Percentiles rank a stretch among this genome's conserved stretches.
These are phyloP conservation scores for Beauveria medogensis DNA, from an alignment of 2,329 filamentous ascomycete genomes.

Conservation along the genomic window DNA sequence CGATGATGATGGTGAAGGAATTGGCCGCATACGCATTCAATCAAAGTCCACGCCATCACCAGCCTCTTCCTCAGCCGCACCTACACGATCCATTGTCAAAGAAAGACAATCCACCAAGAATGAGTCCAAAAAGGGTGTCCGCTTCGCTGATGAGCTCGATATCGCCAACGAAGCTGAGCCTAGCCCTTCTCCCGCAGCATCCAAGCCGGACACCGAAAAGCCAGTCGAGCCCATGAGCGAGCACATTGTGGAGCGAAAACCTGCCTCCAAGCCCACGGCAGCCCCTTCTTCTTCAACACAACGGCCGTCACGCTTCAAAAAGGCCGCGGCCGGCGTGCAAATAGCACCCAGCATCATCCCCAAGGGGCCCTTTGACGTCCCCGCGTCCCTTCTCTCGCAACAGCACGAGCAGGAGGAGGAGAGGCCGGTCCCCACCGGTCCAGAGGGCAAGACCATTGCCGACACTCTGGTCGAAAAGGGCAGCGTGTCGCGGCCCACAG, in stretches of 20 bases:
- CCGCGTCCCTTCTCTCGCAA: conserved; percentile 26
- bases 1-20: conserved; percentile 39
- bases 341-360: conserved; percentile 19
- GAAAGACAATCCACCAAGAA: conserved; percentile 18
- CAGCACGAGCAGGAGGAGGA: conserved; percentile 29
- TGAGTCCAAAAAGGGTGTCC: conserved; percentile 59
- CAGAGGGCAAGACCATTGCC: conserved; percentile 49
- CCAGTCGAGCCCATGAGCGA: conserved; percentile 43
- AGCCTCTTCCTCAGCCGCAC: conserved; percentile 14
- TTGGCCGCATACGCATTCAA: conserved; percentile 45
- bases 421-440: conserved; percentile 35
- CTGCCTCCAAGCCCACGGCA: conserved; percentile 14
- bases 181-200: conserved; percentile 11
- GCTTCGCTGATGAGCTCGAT: conserved; percentile 70
- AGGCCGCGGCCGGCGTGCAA: conserved; percentile 20
- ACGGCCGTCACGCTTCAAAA: conserved; percentile 46
- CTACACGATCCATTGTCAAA: conserved; percentile 26
- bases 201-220: conserved; percentile 20
- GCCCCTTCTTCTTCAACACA: conserved; percentile 17
- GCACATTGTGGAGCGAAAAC: conserved; percentile 38
- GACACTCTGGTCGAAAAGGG: conserved; percentile 50
- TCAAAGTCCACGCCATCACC: conserved; percentile 17
- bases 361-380: conserved; percentile 37
- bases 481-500: conserved; percentile 20
- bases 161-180: conserved; percentile 43